Base-by-base conservation (phyloP, 345 rosid genomes). In the Melastoma malabathricum region DNA sequence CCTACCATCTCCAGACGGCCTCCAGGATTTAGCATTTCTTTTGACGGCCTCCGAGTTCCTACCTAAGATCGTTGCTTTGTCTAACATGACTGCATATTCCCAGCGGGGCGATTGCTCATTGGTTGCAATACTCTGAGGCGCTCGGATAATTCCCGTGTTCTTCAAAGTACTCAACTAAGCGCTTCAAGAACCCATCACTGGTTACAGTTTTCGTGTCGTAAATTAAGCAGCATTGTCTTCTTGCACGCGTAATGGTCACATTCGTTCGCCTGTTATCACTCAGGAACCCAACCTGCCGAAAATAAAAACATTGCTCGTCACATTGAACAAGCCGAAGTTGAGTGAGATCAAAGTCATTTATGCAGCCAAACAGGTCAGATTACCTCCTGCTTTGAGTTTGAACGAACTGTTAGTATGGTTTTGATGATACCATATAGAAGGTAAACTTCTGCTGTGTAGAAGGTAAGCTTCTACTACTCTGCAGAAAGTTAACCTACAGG, bases 331-430 rank as follows among this genome's bases (percentile, higher is more conserved):
- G 39, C 19, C 18, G 18, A 27, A 50, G 53, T 22, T n/a, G 17
- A 50, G 31, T 22, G 53, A 50, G 31, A 49, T 7, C 25, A 23
- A 23, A 43, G 41, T 22, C 25, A 22, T 22, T 22, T 22, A 17
- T 39, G 44, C 43, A 48, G n/a, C 27, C 34, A 48, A 22, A 59
- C 43, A 44, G 46, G 47, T 22, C 25, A 22, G 25, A 22, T 22
- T 68, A 84, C 96, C 76, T 92, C 96, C 59, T 77, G 80, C 75
- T 79, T 84, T n/a, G 98, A 71, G 54, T 87, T 92, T 17, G 97
- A 92, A 43, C 97, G 76, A n/a, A n/a, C n/a, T n/a, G n/a, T n/a
- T n/a, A n/a, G n/a, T n/a, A n/a, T n/a, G n/a, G n/a, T n/a, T n/a
- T n/a, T n/a, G n/a, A n/a, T n/a, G n/a, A n/a, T n/a, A n/a, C n/a